Percentiles rank a stretch among this genome's conserved stretches.
Evolutionary conservation across 2,329 filamentous ascomycete species (phyloP).

Genomic region (Trichoderma hamatum): DNA sequence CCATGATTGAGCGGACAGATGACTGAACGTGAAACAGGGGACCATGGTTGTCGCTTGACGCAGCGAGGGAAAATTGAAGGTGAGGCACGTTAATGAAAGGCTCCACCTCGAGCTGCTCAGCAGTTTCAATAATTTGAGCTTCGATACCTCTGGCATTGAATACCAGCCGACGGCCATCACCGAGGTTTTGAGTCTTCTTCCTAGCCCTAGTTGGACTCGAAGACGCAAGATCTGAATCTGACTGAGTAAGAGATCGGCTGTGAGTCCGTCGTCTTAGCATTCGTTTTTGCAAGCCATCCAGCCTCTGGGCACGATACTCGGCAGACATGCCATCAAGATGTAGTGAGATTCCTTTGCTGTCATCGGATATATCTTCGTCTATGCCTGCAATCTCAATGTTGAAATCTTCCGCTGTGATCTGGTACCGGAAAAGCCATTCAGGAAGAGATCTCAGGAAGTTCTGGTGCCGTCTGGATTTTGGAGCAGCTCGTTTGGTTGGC

Average conservation of each 20-base stretch:
- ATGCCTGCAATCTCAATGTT: constrained; percentile 88
- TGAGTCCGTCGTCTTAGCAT: constrained; percentile 70
- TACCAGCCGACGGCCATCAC: constrained; percentile 80
- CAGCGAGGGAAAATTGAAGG: constrained; percentile 84
- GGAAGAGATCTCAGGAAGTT: constrained; percentile 81
- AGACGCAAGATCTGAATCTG: constrained; percentile 64
- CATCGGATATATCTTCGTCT: constrained; percentile 79
- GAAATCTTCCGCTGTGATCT: constrained; percentile 85
- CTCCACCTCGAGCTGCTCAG: constrained; percentile 81
- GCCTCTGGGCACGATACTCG: constrained; percentile 83
- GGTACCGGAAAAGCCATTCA: constrained; percentile 80
- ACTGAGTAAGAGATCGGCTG: constrained; percentile 69
- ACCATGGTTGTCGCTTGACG: constrained; percentile 82
- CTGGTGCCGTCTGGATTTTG: constrained; percentile 55
- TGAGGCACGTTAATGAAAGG: constrained; percentile 84
- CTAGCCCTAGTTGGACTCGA: constrained; percentile 44
- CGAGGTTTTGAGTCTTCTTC: constrained; percentile 58
- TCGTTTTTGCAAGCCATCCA: constrained; percentile 64
- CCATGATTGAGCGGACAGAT: constrained; percentile 73
- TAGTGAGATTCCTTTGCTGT: constrained; percentile 79
- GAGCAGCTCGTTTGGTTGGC: constrained; percentile 56
- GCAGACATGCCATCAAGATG: constrained; percentile 86
- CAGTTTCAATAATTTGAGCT: constrained; percentile 85
- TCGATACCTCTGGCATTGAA: constrained; percentile 83
- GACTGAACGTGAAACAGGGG: constrained; percentile 87